Percentiles rank a stretch among this genome's conserved stretches.
Evolutionary conservation across 2,329 filamentous ascomycete genomes (phyloP).

Genomic region (Taxawa tesnikishii): DNA sequence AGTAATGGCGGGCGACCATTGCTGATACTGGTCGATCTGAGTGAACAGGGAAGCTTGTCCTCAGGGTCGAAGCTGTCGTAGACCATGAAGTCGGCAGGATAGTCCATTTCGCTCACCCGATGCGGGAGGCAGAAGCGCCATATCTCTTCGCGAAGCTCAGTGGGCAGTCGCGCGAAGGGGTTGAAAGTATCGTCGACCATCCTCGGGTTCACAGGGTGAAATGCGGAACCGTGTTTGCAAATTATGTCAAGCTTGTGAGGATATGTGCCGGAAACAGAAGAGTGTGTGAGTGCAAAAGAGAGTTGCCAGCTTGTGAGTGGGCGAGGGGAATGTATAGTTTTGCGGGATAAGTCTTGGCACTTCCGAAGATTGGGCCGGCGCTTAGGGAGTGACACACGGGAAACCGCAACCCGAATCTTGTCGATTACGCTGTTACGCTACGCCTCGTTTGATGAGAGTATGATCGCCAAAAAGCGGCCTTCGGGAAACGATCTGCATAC

Average conservation of each 20-base stretch:
- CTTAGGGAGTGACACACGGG: too few species aligned
- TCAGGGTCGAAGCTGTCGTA: not conserved
- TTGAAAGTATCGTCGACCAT: slow-evolving; percentile 5
- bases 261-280: slow-evolving; percentile 2
- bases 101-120: slow-evolving; percentile 7
- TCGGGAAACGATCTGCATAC: too few species aligned
- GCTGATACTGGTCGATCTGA: slow-evolving; percentile 1
- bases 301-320: slow-evolving; percentile 2
- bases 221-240: not conserved
- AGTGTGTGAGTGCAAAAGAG: slow-evolving; percentile 3
- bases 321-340: slow-evolving; percentile 3
- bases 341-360: slow-evolving; percentile 5
- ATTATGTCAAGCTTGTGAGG: slow-evolving; percentile 1
- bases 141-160: slow-evolving; percentile 9
- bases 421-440: too few species aligned
- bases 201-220: not conserved
- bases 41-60: slow-evolving; percentile 3
- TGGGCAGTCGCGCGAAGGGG: slow-evolving; percentile 7
- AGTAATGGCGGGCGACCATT: slow-evolving; percentile 7
- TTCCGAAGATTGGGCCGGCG: slow-evolving; percentile 1
- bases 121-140: slow-evolving; percentile 9
- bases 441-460: too few species aligned
- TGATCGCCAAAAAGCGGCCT: too few species aligned
- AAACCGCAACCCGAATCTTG: too few species aligned
- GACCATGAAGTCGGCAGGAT: not conserved